phyloP scores from a whole-genome alignment of 352 stramenopile species.

The Phytophthora ohioensis region DNA sequence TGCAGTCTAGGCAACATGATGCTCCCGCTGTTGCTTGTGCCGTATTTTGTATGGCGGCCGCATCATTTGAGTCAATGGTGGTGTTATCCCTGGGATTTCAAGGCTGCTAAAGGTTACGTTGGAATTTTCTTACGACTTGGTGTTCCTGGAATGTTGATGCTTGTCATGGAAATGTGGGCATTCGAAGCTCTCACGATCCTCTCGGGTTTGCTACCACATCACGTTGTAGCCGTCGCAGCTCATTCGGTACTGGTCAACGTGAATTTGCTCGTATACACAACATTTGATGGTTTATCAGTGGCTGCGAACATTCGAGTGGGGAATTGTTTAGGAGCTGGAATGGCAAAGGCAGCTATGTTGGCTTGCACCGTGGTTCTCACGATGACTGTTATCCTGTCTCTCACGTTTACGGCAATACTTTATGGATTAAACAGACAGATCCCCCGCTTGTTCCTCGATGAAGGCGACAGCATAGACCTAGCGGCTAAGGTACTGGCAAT shows the following conservation, averaged over 20 bases:
- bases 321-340: conserved; percentile 56
- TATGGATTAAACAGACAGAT: conserved; percentile 30
- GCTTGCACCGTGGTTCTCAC: conserved; percentile 41
- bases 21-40: conserved; percentile 51
- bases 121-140: conserved; percentile 55
- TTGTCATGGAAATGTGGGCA: conserved; percentile 68
- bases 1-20: conserved; percentile 55
- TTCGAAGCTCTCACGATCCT: conserved; percentile 65
- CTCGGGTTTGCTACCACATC: conserved; percentile 53
- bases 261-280: conserved; percentile 62
- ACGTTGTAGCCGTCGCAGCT: conserved; percentile 54
- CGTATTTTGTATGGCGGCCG: conserved; percentile 56
- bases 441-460: conserved; percentile 48
- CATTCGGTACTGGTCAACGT: conserved; percentile 70
- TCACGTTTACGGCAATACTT: conserved; percentile 32
- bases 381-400: conserved; percentile 34
- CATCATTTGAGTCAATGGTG: conserved; percentile 45
- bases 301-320: conserved; percentile 67
- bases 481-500: conserved; percentile 49
- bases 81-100: conserved; percentile 44
- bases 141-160: conserved; percentile 62
- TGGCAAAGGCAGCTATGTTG: conserved; percentile 47
- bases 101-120: conserved; percentile 36
- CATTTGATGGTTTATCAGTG: conserved; percentile 59
- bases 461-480: conserved; percentile 39